Evolutionary conservation across 2,329 filamentous ascomycete genomes (phyloP).

Genomic region (Diaporthe sp.): DNA sequence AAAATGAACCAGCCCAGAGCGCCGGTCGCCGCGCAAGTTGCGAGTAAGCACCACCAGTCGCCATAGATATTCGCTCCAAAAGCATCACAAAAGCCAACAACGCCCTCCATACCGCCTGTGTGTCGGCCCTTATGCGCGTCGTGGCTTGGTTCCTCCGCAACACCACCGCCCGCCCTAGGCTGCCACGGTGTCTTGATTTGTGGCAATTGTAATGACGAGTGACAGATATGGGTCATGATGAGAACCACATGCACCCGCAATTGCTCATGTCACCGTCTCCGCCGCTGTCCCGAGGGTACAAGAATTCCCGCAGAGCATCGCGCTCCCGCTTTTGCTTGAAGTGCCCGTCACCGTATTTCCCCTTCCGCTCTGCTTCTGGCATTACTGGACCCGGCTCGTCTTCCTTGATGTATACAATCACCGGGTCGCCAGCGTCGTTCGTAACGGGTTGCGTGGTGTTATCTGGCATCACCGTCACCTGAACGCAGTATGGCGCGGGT

Average conservation of each 20-base stretch:
- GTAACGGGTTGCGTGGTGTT: slow-evolving; percentile 57
- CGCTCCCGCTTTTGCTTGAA: slow-evolving; percentile 18
- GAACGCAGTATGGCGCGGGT: slow-evolving; percentile 60
- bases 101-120: not conserved
- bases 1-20: slow-evolving; percentile 5
- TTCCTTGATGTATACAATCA: slow-evolving; percentile 59
- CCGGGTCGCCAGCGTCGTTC: slow-evolving; percentile 30
- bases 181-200: not conserved
- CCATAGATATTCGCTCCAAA: not conserved
- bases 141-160: not conserved
- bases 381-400: slow-evolving; percentile 46
- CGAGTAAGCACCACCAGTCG: not conserved
- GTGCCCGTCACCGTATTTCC: not conserved
- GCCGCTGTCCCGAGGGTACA: slow-evolving; percentile 43
- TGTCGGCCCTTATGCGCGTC: not conserved
- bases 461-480: slow-evolving; percentile 60
- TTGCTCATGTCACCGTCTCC: slow-evolving; percentile 58
- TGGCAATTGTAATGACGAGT: not conserved
- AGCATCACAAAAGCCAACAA: not conserved
- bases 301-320: slow-evolving; percentile 32
- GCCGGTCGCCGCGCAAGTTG: slow-evolving; percentile 24
- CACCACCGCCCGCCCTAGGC: not conserved
- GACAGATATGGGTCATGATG: slow-evolving; percentile 53
- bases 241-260: slow-evolving; percentile 69
- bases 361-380: slow-evolving; percentile 19